Evolutionary conservation across 345 rosid species (phyloP), one percentile per base, ranked within the genome.

Genomic region (Corchorus olitorius): DNA sequence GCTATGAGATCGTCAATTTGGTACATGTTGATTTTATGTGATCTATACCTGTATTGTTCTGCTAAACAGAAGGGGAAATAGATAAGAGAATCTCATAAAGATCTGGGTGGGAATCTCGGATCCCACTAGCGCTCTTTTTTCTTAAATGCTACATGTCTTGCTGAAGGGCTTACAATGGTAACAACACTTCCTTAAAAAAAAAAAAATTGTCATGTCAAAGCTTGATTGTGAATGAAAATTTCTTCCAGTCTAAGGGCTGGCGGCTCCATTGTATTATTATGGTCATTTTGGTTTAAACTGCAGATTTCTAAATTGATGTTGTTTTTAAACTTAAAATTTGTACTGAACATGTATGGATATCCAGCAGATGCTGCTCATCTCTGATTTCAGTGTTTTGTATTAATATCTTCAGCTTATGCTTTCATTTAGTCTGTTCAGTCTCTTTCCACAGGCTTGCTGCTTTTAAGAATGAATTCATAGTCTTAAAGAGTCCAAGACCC

Each of bases 131-230:
- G 22, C 89, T 94, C 76, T 76, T 79, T 74, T 89, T 91, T 84
- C 92, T 97, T 83, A 94, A 92, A 77, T 91, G 97, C 75, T 70
- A 85, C 92, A 75, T 87, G 84, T 84, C 88, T 97, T 81, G 94
- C 98, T 54, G 95, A 96, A 84, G 99, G 99, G 78, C 93, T 96
- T 50, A 84, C 94, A 8, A 81, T 92, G 97, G 99, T 96, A 80
- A 77, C 62, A 27, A 16, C 22, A 8, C 45, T 66, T 68, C 66
- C 45, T 6, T 49, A n/a, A n/a, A n/a, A n/a, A n/a, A n/a, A n/a
- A n/a, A n/a, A n/a, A 9, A 39, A 65, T 17, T 45, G 9, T 13
- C 35, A 54, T 75, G 46, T 66, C 20, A 54, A 43, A 50, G 7
- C 27, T 15, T 53, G 52, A 70, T n/a, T 74, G 5, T 70, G 33